A percentile compares a stretch with the other conserved stretches of the same genome.
Evolutionary conservation across 164 flowering plant genomes (phyloP).

Genomic region (Magnolia officinalis): DNA sequence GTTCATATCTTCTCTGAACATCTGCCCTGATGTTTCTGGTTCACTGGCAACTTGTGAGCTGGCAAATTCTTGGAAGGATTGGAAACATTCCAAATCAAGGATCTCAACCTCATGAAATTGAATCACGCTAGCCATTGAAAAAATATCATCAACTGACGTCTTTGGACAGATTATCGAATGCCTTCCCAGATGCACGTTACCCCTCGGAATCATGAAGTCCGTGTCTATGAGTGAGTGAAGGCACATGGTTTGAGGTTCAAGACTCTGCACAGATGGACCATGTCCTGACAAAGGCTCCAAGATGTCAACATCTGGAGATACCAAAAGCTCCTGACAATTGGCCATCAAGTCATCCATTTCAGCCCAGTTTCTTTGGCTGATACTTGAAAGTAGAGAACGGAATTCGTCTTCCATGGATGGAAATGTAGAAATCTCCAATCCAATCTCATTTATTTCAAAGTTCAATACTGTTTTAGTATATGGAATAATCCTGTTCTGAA

Average conservation of each 20-base stretch:
- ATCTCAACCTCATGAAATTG: conserved; percentile 59
- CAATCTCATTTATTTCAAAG: conserved; percentile 62
- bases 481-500: conserved; percentile 20
- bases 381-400: conserved; percentile 29
- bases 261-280: conserved; percentile 22
- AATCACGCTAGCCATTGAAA: conserved; percentile 18
- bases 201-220: conserved; percentile 35
- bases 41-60: conserved; percentile 17
- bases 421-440: conserved; percentile 22
- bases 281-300: conserved; percentile 31
- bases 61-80: conserved; percentile 27
- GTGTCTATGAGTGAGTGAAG: conserved; percentile 31
- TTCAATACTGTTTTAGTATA: conserved; percentile 32
- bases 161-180: conserved; percentile 18
- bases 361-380: conserved; percentile 23
- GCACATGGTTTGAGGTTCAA: conserved; percentile 26
- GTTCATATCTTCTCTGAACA: conserved; percentile 40
- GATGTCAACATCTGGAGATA: conserved; percentile 31
- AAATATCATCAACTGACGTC: conserved; percentile 15
- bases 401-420: conserved; percentile 31
- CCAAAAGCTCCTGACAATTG: conserved; percentile 38
- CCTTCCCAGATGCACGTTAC: conserved; percentile 16
- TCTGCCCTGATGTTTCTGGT: conserved; percentile 32
- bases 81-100: conserved; percentile 34
- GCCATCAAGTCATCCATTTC: conserved; percentile 20